Evolutionary conservation across 129 eudicot genomes (phyloP), one percentile per base, ranked within the genome.

Genomic region (Apium graveolens): DNA sequence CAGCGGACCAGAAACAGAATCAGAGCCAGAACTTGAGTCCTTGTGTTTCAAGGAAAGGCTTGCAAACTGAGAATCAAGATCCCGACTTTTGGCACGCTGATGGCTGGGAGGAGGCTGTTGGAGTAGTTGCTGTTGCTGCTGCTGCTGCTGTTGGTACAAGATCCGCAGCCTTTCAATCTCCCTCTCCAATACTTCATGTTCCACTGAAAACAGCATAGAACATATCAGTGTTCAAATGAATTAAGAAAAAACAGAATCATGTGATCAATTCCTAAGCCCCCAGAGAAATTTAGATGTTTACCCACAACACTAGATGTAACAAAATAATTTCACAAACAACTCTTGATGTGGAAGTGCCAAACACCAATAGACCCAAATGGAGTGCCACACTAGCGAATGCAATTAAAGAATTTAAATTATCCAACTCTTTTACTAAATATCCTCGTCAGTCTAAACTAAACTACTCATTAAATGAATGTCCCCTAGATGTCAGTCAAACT

Each of bases 161-260:
- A 85, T 85, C 53, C 90, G 90, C 37, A 94, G 89, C 76, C 98
- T 89, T 80, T 83, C 85, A 3, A 81, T 78, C 86, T 94, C 98
- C 81, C 96, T 94, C 85, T 94, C 98, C 85, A 94, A 39, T 55
- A 94, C 98, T 83, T 94, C 98, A 84, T 94, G 97, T 82, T 94
- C 98, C 92, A 94, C 98, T 94, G 83, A 70, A 43, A 74, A 53
- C 51, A 78, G 35, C 74, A 78, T 70, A 27, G 48, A 45, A 14
- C 32, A 3, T 43, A n/a, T 86, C 78, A 82, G 83, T 43, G 73
- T 60, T 55, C 43, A 76, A 57, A 82, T 73, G 5, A 43, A 39
- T 71, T 10, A 11, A 57, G 13, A n/a, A 18, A 70, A 20, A 24
- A 38, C 0, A 70, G 16, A 18, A 35, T 38, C 27, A 10, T n/a